Evolutionary conservation across 371 early-diverging fungal species (phyloP).

Genomic region (Mortierella sp.): DNA sequence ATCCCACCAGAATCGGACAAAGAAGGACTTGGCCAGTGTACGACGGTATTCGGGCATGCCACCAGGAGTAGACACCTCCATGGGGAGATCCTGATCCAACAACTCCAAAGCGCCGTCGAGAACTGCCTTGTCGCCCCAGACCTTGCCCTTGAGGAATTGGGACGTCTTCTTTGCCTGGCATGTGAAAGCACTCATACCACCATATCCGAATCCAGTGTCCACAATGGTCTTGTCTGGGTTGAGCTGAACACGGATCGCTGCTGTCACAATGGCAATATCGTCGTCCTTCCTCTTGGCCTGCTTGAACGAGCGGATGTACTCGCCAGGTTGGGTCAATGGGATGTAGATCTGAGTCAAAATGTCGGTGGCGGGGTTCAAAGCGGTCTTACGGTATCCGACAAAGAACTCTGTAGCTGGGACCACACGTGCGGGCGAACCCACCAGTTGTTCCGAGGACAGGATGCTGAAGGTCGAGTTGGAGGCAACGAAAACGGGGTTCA

Average conservation of each 20-base stretch:
- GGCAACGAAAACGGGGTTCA: constrained; percentile 83
- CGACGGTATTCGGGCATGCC: constrained; percentile 83
- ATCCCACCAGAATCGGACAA: constrained; percentile 75
- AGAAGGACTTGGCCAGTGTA: constrained; percentile 72
- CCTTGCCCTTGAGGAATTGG: constrained; percentile 52
- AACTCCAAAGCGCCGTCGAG: constrained; percentile 56
- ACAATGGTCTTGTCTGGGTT: constrained; percentile 54
- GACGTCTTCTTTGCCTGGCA: constrained; percentile 59
- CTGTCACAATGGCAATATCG: constrained; percentile 85
- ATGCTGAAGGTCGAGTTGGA: constrained; percentile 68
- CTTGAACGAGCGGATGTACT: constrained; percentile 77
- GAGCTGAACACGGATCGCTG: constrained; percentile 67
- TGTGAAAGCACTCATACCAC: constrained; percentile 79
- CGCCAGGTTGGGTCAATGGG: constrained; percentile 62
- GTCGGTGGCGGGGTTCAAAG: constrained; percentile 68
- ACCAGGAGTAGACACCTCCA: constrained; percentile 73
- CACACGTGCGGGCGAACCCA: constrained; percentile 54
- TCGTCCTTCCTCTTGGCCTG: constrained; percentile 85
- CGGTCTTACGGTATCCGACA: constrained; percentile 79
- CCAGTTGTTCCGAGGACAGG: constrained; percentile 43
- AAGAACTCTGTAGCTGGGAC: constrained; percentile 76
- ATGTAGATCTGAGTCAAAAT: constrained; percentile 64
- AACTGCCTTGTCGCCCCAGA: constrained; percentile 60
- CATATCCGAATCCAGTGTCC: constrained; percentile 72
- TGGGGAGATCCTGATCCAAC: constrained; percentile 64